A percentile compares a stretch with the other conserved stretches of the same genome.
phyloP scores from a whole-genome alignment of 768 basidiomycete genomes.

The Lactarius hatsudake region DNA sequence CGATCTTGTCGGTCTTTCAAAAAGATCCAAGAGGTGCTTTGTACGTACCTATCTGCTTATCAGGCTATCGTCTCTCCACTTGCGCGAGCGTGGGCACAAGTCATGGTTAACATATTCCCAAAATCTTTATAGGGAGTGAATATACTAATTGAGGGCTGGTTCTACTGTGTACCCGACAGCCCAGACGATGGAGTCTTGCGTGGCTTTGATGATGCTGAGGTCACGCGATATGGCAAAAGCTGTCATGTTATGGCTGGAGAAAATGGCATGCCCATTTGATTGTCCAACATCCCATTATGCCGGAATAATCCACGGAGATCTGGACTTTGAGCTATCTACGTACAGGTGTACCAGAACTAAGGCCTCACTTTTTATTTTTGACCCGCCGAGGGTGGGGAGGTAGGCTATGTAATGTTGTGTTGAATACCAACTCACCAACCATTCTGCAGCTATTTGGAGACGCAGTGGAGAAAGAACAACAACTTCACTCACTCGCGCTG shows the following conservation, averaged over 20 bases:
- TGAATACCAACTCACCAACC: not conserved
- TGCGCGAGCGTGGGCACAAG: slow-evolving; percentile 31
- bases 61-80: slow-evolving; percentile 29
- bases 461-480: not conserved
- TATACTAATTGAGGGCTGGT: slow-evolving; percentile 27
- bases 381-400: too few species aligned
- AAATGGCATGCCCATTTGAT: too few species aligned
- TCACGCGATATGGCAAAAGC: too few species aligned
- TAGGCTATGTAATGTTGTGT: too few species aligned
- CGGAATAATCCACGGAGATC: too few species aligned
- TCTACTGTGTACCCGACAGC: slow-evolving; percentile 23
- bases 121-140: slow-evolving; percentile 22
- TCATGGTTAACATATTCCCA: slow-evolving; percentile 39
- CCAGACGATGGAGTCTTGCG: too few species aligned
- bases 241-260: too few species aligned
- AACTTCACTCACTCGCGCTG: slow-evolving; percentile 33
- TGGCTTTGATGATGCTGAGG: too few species aligned
- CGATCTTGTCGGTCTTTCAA: not conserved
- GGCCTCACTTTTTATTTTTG: too few species aligned
- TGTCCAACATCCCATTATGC: too few species aligned
- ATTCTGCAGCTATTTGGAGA: not conserved
- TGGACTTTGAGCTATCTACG: too few species aligned
- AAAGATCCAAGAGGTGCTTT: not conserved
- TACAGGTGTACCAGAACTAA: too few species aligned
- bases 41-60: slow-evolving; percentile 28